These are phyloP conservation scores for Echinochloa phyllopogon DNA, from an alignment of 176 grass and related monocot genomes.

Conservation along the genomic window DNA sequence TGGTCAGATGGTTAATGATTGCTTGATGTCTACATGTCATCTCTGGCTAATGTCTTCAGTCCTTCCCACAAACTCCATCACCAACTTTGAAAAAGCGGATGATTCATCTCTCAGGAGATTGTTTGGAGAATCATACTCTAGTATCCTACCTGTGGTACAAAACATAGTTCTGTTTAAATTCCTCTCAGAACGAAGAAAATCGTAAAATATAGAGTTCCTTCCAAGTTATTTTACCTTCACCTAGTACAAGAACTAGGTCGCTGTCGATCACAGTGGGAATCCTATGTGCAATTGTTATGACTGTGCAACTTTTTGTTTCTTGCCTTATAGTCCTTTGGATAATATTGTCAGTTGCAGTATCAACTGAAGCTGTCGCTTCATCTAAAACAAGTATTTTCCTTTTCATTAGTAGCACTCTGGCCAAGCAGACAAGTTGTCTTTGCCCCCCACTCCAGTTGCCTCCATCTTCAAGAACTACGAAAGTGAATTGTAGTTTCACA, in stretches of 20 bases:
- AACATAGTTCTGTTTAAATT: slow-evolving; percentile 30
- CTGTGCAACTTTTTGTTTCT: slow-evolving; percentile 71
- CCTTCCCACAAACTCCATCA: slow-evolving; percentile 77
- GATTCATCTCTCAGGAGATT: slow-evolving; percentile 72
- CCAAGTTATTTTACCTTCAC: slow-evolving; percentile 61
- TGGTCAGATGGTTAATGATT: slow-evolving; percentile 7
- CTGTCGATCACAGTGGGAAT: slow-evolving; percentile 93
- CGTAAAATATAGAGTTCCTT: slow-evolving; percentile 2
- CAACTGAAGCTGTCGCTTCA: slow-evolving; percentile 93
- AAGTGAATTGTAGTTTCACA: slow-evolving; percentile 26
- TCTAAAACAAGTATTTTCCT: slow-evolving; percentile 91
- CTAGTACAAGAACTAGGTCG: slow-evolving; percentile 83
- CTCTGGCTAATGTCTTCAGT: slow-evolving; percentile 44
- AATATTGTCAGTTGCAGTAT: slow-evolving; percentile 82
- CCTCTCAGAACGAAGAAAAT: slow-evolving; percentile 4
- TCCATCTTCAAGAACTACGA: slow-evolving; percentile 82
- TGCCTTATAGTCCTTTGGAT: slow-evolving; percentile 91
- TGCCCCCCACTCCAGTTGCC: slow-evolving; percentile 92
- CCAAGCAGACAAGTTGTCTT: slow-evolving; percentile 86
- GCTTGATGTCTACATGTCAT: slow-evolving; percentile 37
- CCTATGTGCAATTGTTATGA: slow-evolving; percentile 83
- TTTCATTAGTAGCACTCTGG: slow-evolving; percentile 78
- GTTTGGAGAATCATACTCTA: slow-evolving; percentile 78
- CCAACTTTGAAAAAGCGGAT: slow-evolving; percentile 80
- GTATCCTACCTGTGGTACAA: slow-evolving; percentile 66